Evolutionary conservation across 345 rosid species (phyloP).

Genomic region (Punica granatum): DNA sequence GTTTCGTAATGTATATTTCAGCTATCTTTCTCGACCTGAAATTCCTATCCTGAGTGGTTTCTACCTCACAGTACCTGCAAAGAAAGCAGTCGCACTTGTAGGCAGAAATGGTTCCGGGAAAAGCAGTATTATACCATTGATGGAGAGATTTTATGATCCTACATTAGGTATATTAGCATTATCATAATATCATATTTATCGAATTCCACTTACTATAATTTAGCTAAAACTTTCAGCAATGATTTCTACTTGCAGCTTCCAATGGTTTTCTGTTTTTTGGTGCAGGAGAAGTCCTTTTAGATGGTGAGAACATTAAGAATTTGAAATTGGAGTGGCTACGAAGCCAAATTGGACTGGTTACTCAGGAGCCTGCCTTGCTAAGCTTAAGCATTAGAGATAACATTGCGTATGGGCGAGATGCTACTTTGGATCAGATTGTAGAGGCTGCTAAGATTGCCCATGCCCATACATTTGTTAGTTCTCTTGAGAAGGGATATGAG

Average conservation of each 20-base stretch:
- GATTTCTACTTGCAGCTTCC: constrained; percentile 13
- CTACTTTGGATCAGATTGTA: constrained; percentile 76
- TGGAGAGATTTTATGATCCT: constrained; percentile 99
- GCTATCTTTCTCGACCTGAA: constrained; percentile 98
- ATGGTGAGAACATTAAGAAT: constrained; percentile 93
- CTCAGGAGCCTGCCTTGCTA: constrained; percentile 94
- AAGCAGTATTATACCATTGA: constrained; percentile 96
- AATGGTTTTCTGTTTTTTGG: constrained; percentile 14
- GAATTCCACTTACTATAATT: constrained; percentile 1
- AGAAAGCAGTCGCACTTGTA: constrained; percentile 95
- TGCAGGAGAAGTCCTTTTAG: constrained; percentile 98
- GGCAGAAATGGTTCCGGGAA: constrained; percentile 99
- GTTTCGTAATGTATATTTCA: constrained; percentile 95
- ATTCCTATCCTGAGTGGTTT: constrained; percentile 97
- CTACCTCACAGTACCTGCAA: constrained; percentile 96
- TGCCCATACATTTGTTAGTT: constrained; percentile 90
- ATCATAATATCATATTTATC: constrained; percentile 9
- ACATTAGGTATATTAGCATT: constrained; percentile 65
- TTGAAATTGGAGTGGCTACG: constrained; percentile 88
- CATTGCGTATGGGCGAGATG: constrained; percentile 84
- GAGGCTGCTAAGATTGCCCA: constrained; percentile 96
- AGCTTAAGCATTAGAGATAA: constrained; percentile 86
- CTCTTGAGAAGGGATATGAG: constrained; percentile 83
- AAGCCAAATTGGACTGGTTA: constrained; percentile 92
- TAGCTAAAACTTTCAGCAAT: constrained; percentile 10